Conservation (phyloP, 169 alveolate species). For the Plasmodium gonderi region DNA sequence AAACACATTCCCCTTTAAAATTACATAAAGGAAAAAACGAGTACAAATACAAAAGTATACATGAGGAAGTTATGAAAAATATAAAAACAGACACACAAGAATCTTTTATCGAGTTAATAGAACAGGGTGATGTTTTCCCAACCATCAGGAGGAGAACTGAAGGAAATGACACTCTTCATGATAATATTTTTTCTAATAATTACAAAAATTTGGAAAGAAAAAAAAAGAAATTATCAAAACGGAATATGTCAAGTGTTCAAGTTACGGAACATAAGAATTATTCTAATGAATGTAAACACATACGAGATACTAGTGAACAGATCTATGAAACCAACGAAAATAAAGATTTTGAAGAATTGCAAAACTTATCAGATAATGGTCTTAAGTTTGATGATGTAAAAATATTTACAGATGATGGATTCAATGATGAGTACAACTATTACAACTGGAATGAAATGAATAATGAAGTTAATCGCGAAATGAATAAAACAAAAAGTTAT, state of each 20-base stretch:
- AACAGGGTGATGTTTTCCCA: conserved; percentile 31
- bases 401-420: conserved; percentile 11
- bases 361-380: neutral
- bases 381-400: neutral
- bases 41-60: neutral
- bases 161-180: neutral
- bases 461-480: conserved; percentile 18
- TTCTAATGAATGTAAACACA: conserved; percentile 4
- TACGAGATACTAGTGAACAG: neutral
- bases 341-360: neutral
- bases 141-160: conserved; percentile 1
- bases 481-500: conserved; percentile 1
- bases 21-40: conserved; percentile 4
- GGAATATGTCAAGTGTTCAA: neutral
- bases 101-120: conserved; percentile 46
- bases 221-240: neutral
- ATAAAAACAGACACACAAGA: conserved; percentile 21
- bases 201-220: neutral
- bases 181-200: neutral
- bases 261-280: neutral
- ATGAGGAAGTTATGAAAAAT: conserved; percentile 11
- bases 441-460: conserved; percentile 15
- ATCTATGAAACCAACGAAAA: neutral
- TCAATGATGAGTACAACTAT: conserved; percentile 22
- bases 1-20: neutral